Conservation (phyloP, 2,329 filamentous ascomycete genomes). For the Scleromitrula shiraiana region DNA sequence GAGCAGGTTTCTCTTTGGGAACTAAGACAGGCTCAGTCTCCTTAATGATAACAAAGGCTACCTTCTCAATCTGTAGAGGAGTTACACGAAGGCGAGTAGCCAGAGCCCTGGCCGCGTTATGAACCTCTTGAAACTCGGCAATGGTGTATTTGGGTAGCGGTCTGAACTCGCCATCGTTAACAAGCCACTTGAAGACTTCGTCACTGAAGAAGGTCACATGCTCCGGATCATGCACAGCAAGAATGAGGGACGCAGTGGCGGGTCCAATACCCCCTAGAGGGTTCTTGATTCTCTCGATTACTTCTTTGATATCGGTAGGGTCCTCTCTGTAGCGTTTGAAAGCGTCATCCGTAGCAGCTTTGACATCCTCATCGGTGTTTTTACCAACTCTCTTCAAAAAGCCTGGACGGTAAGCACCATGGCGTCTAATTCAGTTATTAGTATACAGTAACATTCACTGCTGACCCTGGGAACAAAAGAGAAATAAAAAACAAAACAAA, state of each 20-base stretch:
- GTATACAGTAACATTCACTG: not conserved
- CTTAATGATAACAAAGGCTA: constrained; percentile 60
- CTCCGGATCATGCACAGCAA: constrained; percentile 54
- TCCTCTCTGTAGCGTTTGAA: constrained; percentile 38
- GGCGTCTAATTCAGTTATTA: constrained; percentile 27
- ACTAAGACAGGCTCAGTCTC: constrained; percentile 23
- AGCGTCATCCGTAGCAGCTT: constrained; percentile 43
- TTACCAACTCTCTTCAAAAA: constrained; percentile 47
- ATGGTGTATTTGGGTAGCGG: constrained; percentile 58
- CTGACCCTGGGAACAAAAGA: not conserved
- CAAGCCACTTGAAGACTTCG: constrained; percentile 67
- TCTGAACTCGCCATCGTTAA: constrained; percentile 40
- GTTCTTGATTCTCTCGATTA: constrained; percentile 46
- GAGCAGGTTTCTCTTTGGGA: constrained; percentile 13
- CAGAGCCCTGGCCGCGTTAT: constrained; percentile 36
- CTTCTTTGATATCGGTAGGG: constrained; percentile 31
- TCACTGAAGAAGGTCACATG: constrained; percentile 70
- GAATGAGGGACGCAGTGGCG: constrained; percentile 67
- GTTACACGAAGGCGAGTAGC: constrained; percentile 42
- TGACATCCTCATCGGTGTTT: constrained; percentile 45
- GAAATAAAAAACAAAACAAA: not conserved
- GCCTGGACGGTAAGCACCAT: constrained; percentile 55
- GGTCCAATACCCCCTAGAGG: constrained; percentile 67
- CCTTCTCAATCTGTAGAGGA: constrained; percentile 60
- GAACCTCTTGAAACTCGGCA: constrained; percentile 59